These are phyloP conservation scores for Escovopsis sp. DNA, from an alignment of 2,329 filamentous ascomycete species.

Conservation along the genomic window DNA sequence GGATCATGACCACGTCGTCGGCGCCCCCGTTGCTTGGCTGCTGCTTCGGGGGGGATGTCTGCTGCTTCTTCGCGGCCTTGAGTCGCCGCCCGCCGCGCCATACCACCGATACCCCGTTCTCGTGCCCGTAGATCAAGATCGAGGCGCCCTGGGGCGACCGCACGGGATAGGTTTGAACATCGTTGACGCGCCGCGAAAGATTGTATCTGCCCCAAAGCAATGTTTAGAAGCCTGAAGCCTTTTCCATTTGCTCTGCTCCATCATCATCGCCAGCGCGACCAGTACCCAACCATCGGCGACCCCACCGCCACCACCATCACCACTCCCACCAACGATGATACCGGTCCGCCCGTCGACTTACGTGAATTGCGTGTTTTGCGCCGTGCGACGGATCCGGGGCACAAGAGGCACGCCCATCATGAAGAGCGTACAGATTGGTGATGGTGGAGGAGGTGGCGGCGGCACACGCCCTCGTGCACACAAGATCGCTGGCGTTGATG, in stretches of 20 bases:
- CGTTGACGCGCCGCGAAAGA: constrained; percentile 39
- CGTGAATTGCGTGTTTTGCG: constrained; percentile 34
- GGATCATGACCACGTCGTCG: constrained; percentile 45
- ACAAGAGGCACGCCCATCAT: constrained; percentile 18
- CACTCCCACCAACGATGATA: too few species aligned
- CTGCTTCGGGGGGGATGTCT: constrained; percentile 13
- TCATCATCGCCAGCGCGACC: too few species aligned
- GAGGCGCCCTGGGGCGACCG: constrained; percentile 47
- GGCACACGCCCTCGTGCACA: constrained; percentile 4
- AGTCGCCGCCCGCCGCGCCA: constrained; percentile 50
- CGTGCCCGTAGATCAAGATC: constrained; percentile 47
- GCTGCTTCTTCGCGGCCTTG: constrained; percentile 25
- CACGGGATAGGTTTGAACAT: constrained; percentile 45
- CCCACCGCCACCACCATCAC: background rate
- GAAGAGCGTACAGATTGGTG: too few species aligned
- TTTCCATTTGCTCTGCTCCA: too few species aligned
- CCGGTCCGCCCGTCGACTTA: too few species aligned
- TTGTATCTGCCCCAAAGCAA: too few species aligned
- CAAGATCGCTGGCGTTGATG: background rate
- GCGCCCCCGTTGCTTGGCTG: constrained; percentile 37
- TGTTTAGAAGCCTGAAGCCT: too few species aligned
- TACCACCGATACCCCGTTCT: constrained; percentile 43
- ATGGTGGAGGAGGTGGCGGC: background rate
- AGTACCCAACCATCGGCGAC: background rate
- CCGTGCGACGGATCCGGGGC: constrained; percentile 30